Conservation (phyloP, 2,329 filamentous ascomycete genomes). For the Penicillium corylophilum region DNA sequence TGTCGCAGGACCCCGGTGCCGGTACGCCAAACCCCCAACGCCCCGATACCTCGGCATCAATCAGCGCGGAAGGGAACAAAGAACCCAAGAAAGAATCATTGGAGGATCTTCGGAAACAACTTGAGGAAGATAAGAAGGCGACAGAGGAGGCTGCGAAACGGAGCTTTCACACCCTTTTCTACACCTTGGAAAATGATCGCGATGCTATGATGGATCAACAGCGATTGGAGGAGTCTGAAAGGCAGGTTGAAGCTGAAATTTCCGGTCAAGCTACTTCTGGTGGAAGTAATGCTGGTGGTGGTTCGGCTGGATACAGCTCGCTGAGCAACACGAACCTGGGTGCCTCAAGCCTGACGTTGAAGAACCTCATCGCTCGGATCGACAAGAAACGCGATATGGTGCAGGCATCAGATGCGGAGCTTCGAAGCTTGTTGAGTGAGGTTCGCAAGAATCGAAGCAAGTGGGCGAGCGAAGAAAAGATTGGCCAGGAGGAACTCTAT, state of each 20-base stretch:
- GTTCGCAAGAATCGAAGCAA: conserved; percentile 97
- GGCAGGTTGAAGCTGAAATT: conserved; percentile 94
- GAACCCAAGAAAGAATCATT: conserved; percentile 61
- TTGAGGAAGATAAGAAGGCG: conserved; percentile 87
- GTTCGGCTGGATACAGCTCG: conserved; percentile 73
- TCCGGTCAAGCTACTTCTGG: conserved; percentile 62
- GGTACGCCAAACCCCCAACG: conserved; percentile 69
- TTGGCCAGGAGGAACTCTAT: conserved; percentile 96
- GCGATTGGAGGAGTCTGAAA: conserved; percentile 91
- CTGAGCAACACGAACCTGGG: conserved; percentile 92
- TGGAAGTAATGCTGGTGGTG: conserved; percentile 51
- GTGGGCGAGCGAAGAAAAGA: conserved; percentile 96
- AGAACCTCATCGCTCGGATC: conserved; percentile 94
- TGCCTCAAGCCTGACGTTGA: conserved; percentile 91
- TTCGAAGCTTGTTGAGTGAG: conserved; percentile 91
- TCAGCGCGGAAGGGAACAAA: conserved; percentile 61
- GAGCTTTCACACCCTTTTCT: conserved; percentile 91
- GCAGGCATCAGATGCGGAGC: conserved; percentile 85
- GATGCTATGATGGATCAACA: conserved; percentile 98
- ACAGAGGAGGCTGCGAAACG: conserved; percentile 86
- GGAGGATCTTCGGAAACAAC: conserved; percentile 86
- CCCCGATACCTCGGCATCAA: conserved; percentile 63
- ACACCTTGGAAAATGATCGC: conserved; percentile 90
- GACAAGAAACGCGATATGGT: conserved; percentile 90
- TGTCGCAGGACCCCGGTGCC: conserved; percentile 57